phyloP scores from a whole-genome alignment of 2,329 filamentous ascomycete genomes.

The Didymella glomerata region DNA sequence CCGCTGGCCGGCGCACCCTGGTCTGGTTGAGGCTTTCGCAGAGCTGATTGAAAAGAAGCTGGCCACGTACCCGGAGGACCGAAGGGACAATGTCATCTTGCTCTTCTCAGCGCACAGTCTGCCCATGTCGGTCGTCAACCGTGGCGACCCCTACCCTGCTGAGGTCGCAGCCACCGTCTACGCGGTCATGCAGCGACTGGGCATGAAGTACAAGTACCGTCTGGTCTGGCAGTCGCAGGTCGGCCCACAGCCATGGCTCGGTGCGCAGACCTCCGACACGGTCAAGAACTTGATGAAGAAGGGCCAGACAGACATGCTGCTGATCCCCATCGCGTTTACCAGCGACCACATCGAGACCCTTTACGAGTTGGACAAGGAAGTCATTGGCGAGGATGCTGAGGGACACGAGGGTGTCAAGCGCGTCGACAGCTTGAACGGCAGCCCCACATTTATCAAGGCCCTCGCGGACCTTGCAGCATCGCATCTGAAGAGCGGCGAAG shows the following conservation, averaged over 20 bases:
- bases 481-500: constrained; percentile 75
- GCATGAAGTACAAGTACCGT: constrained; percentile 88
- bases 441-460: constrained; percentile 86
- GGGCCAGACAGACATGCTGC: constrained; percentile 87
- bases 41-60: constrained; percentile 89
- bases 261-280: constrained; percentile 88
- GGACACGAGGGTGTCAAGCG: constrained; percentile 72
- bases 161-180: constrained; percentile 96
- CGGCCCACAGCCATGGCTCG: constrained; percentile 92
- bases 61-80: constrained; percentile 81
- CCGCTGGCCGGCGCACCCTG: constrained; percentile 91
- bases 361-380: constrained; percentile 91
- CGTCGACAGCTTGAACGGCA: constrained; percentile 91
- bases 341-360: constrained; percentile 99
- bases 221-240: constrained; percentile 99
- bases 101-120: constrained; percentile 95
- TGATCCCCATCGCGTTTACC: constrained; percentile 96
- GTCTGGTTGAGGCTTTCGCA: constrained; percentile 90
- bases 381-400: constrained; percentile 80
- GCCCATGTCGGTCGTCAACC: constrained; percentile 96
- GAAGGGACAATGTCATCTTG: constrained; percentile 80
- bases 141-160: constrained; percentile 93
- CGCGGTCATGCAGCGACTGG: constrained; percentile 92
- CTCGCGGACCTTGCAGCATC: constrained; percentile 85
- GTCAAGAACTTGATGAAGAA: constrained; percentile 90